A percentile compares a stretch with the other conserved stretches of the same genome.
Evolutionary conservation across 345 rosid species (phyloP).

Genomic region (Zanthoxylum bungeanum): DNA sequence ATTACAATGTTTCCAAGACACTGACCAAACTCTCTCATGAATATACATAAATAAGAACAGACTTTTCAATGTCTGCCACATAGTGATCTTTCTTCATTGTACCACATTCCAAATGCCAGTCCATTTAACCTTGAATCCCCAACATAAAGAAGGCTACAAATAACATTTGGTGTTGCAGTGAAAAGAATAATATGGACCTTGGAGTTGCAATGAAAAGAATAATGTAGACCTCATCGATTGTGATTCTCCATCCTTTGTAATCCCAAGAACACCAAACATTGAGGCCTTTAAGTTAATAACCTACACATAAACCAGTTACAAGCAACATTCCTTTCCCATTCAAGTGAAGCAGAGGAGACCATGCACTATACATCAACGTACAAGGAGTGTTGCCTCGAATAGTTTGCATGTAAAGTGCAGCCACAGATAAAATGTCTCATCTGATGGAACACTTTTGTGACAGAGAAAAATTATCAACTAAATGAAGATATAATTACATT

Average conservation of each 20-base stretch:
- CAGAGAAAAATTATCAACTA: not conserved
- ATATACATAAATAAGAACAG: not conserved
- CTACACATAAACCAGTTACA: not conserved
- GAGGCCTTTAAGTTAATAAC: not conserved
- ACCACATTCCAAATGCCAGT: not conserved
- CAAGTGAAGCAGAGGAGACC: not conserved
- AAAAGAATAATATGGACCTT: not conserved
- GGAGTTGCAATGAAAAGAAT: not conserved
- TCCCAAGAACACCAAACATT: not conserved
- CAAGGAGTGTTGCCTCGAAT: not conserved
- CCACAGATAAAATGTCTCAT: not conserved
- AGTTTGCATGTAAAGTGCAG: not conserved
- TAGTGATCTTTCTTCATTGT: not conserved
- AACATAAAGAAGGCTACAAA: not conserved
- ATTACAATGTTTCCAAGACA: not conserved
- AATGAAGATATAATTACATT: slow-evolving; percentile 48
- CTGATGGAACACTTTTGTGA: not conserved
- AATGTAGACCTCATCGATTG: not conserved
- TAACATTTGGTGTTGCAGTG: not conserved
- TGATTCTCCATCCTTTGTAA: not conserved
- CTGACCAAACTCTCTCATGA: not conserved
- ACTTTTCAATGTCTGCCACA: not conserved
- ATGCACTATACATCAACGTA: not conserved
- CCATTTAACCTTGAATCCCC: not conserved
- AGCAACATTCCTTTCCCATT: not conserved